These are phyloP conservation scores for Blumeria hordei DNA, from an alignment of 2,329 filamentous ascomycete genomes.

Conservation along the genomic window DNA sequence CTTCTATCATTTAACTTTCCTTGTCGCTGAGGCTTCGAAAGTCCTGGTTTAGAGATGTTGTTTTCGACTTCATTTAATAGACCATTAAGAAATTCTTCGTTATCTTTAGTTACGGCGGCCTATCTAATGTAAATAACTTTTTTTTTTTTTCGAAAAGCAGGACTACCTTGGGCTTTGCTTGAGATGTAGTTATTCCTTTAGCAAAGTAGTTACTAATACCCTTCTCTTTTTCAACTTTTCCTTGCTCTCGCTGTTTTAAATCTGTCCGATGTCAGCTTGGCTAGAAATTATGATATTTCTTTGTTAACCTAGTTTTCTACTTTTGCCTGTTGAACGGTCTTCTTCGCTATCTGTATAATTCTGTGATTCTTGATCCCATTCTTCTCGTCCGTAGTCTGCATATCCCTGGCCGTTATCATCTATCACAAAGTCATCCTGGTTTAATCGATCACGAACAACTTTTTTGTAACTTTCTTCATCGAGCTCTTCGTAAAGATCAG, in stretches of 20 bases:
- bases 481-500: constrained; percentile 80
- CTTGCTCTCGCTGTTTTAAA: constrained; percentile 73
- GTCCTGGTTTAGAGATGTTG: constrained; percentile 37
- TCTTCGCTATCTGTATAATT: constrained; percentile 59
- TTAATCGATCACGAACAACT: constrained; percentile 66
- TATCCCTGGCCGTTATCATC: constrained; percentile 97
- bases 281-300: neutral
- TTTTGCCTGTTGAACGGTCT: constrained; percentile 26
- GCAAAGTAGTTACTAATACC: constrained; percentile 91
- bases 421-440: constrained; percentile 93
- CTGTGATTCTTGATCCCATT: constrained; percentile 47
- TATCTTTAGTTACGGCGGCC: constrained; percentile 60
- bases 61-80: constrained; percentile 73
- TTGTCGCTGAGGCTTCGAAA: constrained; percentile 32
- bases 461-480: constrained; percentile 96
- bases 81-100: constrained; percentile 66
- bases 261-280: constrained; percentile 21
- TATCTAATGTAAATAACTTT: constrained; percentile 14
- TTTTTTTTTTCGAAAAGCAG: neutral
- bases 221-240: constrained; percentile 69
- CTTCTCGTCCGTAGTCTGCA: constrained; percentile 84
- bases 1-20: constrained; percentile 54
- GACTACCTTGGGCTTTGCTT: constrained; percentile 58
- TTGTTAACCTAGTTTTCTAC: constrained; percentile 18
- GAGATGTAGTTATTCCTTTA: constrained; percentile 39